A percentile compares a stretch with the other conserved stretches of the same genome.
These are phyloP conservation scores for Areca catechu DNA, from an alignment of 176 grass and related monocot genomes.

Conservation along the genomic window DNA sequence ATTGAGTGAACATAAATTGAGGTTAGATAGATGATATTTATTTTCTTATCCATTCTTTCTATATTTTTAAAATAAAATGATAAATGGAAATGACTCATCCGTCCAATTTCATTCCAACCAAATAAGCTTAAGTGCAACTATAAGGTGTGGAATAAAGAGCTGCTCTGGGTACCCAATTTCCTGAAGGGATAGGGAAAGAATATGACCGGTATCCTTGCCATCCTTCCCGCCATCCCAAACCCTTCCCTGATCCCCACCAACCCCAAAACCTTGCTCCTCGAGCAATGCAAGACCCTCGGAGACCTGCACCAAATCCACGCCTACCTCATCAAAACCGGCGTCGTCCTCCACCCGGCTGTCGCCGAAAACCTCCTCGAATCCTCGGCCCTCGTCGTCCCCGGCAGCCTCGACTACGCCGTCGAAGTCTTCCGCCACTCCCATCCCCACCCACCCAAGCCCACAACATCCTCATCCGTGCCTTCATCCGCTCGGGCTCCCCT, in stretches of 20 bases:
- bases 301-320: slow-evolving; percentile 40
- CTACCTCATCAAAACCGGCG: slow-evolving; percentile 40
- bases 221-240: neutral
- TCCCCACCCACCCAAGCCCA: slow-evolving; percentile 19
- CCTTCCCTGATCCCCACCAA: neutral
- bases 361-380: slow-evolving; percentile 14
- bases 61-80: no score
- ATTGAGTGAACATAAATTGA: no score
- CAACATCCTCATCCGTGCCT: slow-evolving; percentile 47
- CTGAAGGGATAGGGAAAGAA: no score
- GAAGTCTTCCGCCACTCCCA: slow-evolving; percentile 26
- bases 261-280: neutral
- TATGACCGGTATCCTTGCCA: slow-evolving; percentile 3
- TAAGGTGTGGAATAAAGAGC: no score
- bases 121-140: no score
- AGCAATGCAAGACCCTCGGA: neutral
- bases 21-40: no score
- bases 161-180: no score
- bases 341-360: slow-evolving; percentile 13
- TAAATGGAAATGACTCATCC: no score
- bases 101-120: no score
- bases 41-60: no score
- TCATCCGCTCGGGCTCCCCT: slow-evolving; percentile 23
- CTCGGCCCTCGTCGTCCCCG: slow-evolving; percentile 14
- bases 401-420: slow-evolving; percentile 39